phyloP scores from a whole-genome alignment of 2,329 filamentous ascomycete genomes.

The Fusarium irregulare region DNA sequence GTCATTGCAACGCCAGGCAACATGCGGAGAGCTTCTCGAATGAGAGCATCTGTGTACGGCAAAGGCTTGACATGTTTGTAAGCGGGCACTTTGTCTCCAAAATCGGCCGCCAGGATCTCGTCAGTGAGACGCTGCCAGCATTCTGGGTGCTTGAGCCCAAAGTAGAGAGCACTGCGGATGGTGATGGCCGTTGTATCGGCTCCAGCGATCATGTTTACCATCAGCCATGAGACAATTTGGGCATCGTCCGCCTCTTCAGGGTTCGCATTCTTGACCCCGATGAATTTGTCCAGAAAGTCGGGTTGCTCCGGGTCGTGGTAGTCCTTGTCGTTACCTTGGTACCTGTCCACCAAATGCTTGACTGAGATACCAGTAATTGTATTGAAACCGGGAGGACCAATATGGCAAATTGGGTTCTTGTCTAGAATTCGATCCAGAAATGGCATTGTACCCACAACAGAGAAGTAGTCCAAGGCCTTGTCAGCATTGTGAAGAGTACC shows the following conservation, averaged over 20 bases:
- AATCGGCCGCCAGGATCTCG: constrained; percentile 26
- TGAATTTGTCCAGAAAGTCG: constrained; percentile 56
- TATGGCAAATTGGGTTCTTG: constrained; percentile 44
- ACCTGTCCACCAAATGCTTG: constrained; percentile 46
- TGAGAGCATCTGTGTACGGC: constrained; percentile 51
- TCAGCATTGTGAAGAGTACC: neutral
- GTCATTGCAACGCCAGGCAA: constrained; percentile 57
- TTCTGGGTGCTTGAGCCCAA: constrained; percentile 32
- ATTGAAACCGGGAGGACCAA: constrained; percentile 50
- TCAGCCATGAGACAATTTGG: constrained; percentile 52
- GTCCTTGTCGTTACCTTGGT: constrained; percentile 45
- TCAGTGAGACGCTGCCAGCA: constrained; percentile 33
- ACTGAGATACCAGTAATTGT: constrained; percentile 47
- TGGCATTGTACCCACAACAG: neutral
- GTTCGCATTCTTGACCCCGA: constrained; percentile 52
- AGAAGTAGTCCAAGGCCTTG: neutral
- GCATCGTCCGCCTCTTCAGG: constrained; percentile 51
- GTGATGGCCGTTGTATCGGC: constrained; percentile 42
- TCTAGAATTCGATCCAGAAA: neutral
- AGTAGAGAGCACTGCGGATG: constrained; percentile 42
- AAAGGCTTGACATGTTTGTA: constrained; percentile 34
- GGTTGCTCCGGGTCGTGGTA: constrained; percentile 41
- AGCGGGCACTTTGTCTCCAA: constrained; percentile 13
- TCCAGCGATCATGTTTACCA: constrained; percentile 48
- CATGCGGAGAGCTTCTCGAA: constrained; percentile 60